Conservation (phyloP, 805 yeast genomes). For the Saccharomycopsis babjevae region DNA sequence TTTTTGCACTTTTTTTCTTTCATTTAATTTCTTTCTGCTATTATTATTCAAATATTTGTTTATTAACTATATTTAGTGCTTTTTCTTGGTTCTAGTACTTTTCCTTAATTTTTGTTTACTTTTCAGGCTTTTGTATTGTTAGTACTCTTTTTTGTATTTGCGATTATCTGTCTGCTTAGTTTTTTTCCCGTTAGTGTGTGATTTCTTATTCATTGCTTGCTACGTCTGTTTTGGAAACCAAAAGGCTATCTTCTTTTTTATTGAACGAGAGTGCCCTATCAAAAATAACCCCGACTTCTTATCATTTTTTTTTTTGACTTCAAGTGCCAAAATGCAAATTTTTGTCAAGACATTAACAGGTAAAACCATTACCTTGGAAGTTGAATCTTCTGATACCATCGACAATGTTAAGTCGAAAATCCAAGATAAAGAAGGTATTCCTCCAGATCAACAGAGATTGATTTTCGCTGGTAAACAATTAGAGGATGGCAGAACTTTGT, state of each 20-base stretch:
- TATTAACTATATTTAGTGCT: too few species aligned
- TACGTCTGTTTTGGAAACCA: too few species aligned
- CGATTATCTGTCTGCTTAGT: too few species aligned
- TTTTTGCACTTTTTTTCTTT: neutral
- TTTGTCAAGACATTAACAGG: constrained; percentile 83
- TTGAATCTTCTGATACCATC: constrained; percentile 96
- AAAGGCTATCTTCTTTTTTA: too few species aligned
- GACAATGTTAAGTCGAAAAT: constrained; percentile 98
- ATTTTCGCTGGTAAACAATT: constrained; percentile 99
- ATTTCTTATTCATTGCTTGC: too few species aligned
- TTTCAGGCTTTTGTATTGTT: too few species aligned
- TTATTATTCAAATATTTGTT: neutral
- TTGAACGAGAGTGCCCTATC: too few species aligned
- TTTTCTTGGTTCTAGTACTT: too few species aligned
- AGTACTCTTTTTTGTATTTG: too few species aligned
- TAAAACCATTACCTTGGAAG: constrained; percentile 96
- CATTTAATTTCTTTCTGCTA: neutral
- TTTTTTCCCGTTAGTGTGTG: too few species aligned
- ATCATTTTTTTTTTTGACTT: constrained; percentile 21
- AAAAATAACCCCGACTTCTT: too few species aligned
- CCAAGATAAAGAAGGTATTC: constrained; percentile 98
- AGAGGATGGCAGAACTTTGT: constrained; percentile 97
- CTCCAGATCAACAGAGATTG: constrained; percentile 99
- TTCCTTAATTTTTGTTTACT: too few species aligned
- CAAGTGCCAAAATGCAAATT: constrained; percentile 28